These are phyloP conservation scores for Eucalyptus cloeziana DNA, from an alignment of 345 rosid species.

Conservation along the genomic window DNA sequence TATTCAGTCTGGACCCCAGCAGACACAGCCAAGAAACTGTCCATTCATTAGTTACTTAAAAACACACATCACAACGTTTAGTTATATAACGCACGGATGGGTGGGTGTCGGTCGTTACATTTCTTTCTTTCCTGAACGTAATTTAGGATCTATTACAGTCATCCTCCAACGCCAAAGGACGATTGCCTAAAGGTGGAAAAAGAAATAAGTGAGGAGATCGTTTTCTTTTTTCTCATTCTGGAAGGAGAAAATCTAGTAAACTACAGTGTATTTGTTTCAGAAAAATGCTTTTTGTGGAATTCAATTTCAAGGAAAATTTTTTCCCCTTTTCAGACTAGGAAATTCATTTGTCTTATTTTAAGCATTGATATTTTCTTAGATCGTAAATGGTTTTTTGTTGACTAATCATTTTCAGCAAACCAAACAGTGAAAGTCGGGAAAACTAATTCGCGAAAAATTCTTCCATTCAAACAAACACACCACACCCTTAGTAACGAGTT, in stretches of 20 bases:
- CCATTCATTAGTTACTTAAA: background rate
- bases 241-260: background rate
- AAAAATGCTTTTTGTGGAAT: background rate
- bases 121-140: background rate
- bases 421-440: background rate
- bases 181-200: constrained; percentile 11
- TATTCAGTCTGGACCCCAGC: background rate
- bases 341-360: fast-evolving
- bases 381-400: background rate
- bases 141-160: background rate
- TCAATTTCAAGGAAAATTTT: background rate
- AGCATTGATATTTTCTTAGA: background rate
- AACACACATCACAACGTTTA: background rate
- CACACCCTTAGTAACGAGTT: fast-evolving
- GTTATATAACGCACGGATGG: background rate
- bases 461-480: background rate
- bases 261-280: background rate
- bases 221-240: background rate
- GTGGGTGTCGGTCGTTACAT: background rate
- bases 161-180: background rate
- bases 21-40: background rate
- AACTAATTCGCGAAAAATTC: fast-evolving
- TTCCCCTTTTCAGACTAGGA: background rate
- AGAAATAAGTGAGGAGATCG: too few relatives aligned
- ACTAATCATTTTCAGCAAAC: background rate